Evolutionary conservation across 2,329 filamentous ascomycete genomes (phyloP).

Genomic region (Pseudomassariella vexata): DNA sequence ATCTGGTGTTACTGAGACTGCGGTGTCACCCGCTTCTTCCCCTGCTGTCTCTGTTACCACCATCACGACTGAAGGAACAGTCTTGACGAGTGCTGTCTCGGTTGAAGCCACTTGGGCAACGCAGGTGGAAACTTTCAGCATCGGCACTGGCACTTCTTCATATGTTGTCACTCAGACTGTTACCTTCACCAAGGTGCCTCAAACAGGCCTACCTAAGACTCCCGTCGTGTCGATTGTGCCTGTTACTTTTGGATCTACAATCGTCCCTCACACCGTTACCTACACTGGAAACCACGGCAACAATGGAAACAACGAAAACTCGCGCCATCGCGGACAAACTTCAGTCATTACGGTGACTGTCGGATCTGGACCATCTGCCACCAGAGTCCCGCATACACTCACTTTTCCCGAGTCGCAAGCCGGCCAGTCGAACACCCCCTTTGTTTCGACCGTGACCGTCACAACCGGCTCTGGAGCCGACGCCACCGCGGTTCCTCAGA

Average conservation of each 20-base stretch:
- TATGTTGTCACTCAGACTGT: constrained; percentile 6
- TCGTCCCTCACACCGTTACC: constrained; percentile 5
- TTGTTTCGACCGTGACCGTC: background rate
- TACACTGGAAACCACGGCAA: constrained; percentile 1
- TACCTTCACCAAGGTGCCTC: constrained; percentile 1
- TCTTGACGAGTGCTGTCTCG: too few relatives aligned
- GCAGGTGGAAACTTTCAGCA: background rate
- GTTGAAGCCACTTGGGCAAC: constrained; percentile 1
- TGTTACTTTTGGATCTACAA: constrained; percentile 4
- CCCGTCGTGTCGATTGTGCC: too few relatives aligned
- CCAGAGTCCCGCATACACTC: too few relatives aligned
- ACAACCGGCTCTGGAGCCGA: constrained; percentile 1
- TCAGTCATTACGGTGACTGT: constrained; percentile 1
- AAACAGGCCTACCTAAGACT: too few relatives aligned
- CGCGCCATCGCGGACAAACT: background rate
- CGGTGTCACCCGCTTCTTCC: constrained; percentile 7
- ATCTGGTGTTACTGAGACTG: too few relatives aligned
- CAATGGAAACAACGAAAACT: background rate
- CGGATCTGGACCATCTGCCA: background rate
- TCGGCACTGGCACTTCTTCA: too few relatives aligned
- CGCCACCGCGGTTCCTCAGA: constrained; percentile 6
- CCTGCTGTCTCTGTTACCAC: constrained; percentile 2
- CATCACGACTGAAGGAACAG: constrained; percentile 4
- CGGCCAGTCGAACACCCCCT: too few relatives aligned
- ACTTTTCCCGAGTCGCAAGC: too few relatives aligned